Evolutionary conservation across 345 rosid species (phyloP).

Genomic region (Psidium guajava): DNA sequence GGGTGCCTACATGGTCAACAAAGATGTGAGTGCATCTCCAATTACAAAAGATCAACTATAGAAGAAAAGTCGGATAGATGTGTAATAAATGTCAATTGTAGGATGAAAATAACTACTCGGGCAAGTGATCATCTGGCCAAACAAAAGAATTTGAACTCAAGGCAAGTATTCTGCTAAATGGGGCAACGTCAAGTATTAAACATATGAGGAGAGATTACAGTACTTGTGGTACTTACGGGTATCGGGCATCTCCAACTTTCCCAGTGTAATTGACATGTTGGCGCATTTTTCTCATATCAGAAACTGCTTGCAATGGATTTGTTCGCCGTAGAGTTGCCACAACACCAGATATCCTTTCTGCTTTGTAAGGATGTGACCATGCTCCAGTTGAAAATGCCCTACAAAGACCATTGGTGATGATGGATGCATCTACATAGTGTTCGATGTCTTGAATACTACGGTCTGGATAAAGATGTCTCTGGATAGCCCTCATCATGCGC

Average conservation of each 20-base stretch:
- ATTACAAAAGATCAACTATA: neutral
- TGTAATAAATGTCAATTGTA: neutral
- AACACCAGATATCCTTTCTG: slow-evolving; percentile 88
- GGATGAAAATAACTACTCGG: neutral
- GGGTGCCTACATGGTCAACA: slow-evolving; percentile 50
- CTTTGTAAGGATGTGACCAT: slow-evolving; percentile 83
- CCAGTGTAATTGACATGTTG: slow-evolving; percentile 82
- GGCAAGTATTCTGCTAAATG: neutral
- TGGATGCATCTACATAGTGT: slow-evolving; percentile 80
- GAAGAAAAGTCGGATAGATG: neutral
- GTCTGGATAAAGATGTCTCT: slow-evolving; percentile 66
- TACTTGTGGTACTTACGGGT: slow-evolving; percentile 57
- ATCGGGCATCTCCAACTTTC: slow-evolving; percentile 97
- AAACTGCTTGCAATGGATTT: slow-evolving; percentile 76
- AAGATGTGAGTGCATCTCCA: neutral
- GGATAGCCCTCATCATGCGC: slow-evolving; percentile 64
- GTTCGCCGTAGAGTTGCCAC: slow-evolving; percentile 80
- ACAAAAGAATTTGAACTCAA: neutral
- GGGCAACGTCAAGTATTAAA: neutral
- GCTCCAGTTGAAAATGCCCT: slow-evolving; percentile 99
- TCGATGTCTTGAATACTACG: slow-evolving; percentile 49
- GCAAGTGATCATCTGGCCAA: neutral
- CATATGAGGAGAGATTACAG: neutral
- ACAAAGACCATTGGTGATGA: slow-evolving; percentile 72
- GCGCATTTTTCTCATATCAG: slow-evolving; percentile 76